phyloP scores from a whole-genome alignment of 2,329 filamentous ascomycete species.

The Nemania bipapillata region DNA sequence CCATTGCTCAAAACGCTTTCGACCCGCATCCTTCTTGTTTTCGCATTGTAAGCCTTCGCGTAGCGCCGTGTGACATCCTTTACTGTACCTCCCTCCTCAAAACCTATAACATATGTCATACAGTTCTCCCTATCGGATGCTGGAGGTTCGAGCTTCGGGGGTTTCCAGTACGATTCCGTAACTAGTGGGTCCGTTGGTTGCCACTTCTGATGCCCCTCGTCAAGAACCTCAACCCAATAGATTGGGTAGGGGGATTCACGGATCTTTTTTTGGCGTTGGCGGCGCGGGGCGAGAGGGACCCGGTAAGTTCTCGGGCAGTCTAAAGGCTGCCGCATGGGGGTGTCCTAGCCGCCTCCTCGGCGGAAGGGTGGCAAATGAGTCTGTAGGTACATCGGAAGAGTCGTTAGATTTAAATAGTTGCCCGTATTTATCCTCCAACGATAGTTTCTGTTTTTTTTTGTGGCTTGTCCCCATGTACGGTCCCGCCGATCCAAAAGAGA shows the following conservation, averaged over 20 bases:
- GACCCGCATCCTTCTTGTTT: conserved; percentile 83
- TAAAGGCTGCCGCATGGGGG: conserved; percentile 64
- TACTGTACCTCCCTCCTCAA: conserved; percentile 80
- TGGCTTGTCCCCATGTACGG: conserved; percentile 60
- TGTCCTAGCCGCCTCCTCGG: conserved; percentile 64
- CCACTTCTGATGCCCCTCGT: conserved; percentile 89
- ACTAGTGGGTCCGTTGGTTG: conserved; percentile 86
- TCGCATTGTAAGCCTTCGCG: conserved; percentile 86
- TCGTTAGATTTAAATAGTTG: conserved; percentile 57
- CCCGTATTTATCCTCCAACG: conserved; percentile 53
- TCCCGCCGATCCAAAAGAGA: conserved; percentile 72
- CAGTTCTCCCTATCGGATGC: conserved; percentile 78
- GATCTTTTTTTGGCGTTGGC: conserved; percentile 58
- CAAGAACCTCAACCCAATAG: conserved; percentile 95
- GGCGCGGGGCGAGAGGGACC: conserved; percentile 50
- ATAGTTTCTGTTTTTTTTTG: conserved; percentile 47
- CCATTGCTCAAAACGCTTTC: conserved; percentile 67
- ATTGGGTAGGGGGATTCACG: conserved; percentile 81
- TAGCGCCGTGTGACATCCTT: conserved; percentile 91
- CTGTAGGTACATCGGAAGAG: conserved; percentile 46
- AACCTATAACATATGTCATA: conserved; percentile 85
- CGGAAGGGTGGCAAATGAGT: conserved; percentile 49
- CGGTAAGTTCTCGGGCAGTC: conserved; percentile 59
- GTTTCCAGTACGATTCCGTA: conserved; percentile 78
- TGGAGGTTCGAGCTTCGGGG: conserved; percentile 82